A percentile compares a stretch with the other conserved stretches of the same genome.
Evolutionary conservation across 495 filamentous ascomycete genomes (phyloP).

Genomic region (Thermochaetoides thermophila): DNA sequence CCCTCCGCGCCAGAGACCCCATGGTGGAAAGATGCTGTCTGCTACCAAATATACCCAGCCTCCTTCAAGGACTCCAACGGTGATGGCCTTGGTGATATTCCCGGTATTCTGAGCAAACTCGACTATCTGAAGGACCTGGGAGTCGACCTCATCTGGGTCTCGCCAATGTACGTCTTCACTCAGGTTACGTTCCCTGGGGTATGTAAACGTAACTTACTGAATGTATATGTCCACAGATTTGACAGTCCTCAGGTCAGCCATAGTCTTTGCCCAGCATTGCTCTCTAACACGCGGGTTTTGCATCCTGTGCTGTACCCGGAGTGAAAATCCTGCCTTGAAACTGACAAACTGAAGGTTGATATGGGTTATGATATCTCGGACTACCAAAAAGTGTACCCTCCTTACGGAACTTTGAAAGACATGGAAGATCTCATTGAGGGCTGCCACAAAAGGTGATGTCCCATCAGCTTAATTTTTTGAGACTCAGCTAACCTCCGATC

Average conservation of each 20-base stretch:
- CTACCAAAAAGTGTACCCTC: constrained; percentile 44
- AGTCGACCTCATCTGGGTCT: constrained; percentile 54
- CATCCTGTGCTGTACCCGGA: too few relatives aligned
- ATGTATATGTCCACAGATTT: constrained; percentile 20
- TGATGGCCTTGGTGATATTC: constrained; percentile 54
- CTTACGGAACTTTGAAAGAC: constrained; percentile 48
- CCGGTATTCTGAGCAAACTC: constrained; percentile 50
- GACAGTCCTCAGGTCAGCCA: constrained; percentile 40
- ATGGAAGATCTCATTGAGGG: constrained; percentile 40
- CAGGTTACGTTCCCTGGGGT: too few relatives aligned
- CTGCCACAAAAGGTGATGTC: constrained; percentile 35
- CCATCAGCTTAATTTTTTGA: background rate
- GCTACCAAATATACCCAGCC: constrained; percentile 61
- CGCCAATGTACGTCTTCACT: constrained; percentile 33
- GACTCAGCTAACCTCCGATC: constrained; percentile 16
- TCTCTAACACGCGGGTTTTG: too few relatives aligned
- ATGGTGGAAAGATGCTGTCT: constrained; percentile 30
- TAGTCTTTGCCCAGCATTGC: background rate
- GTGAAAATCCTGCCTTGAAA: background rate
- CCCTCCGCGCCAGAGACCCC: too few relatives aligned
- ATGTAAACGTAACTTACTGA: too few relatives aligned
- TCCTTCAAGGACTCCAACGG: constrained; percentile 54
- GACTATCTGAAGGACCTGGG: constrained; percentile 51
- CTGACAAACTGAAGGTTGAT: constrained; percentile 20
- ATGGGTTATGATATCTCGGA: constrained; percentile 51